phyloP scores from a whole-genome alignment of 108 stramenopile species.

The Cyclotella baltica region DNA sequence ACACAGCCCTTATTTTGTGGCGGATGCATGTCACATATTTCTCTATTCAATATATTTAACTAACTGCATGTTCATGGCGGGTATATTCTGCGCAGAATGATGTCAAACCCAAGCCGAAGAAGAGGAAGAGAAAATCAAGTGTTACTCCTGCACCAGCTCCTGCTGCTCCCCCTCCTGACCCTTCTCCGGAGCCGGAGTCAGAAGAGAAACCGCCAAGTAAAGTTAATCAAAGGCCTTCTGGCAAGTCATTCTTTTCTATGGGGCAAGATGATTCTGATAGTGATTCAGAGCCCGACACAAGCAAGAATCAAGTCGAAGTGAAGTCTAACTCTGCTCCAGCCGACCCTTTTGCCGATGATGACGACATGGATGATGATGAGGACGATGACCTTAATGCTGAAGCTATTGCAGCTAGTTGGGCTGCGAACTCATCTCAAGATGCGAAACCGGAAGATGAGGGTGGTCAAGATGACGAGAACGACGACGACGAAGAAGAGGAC shows the following conservation, averaged over 20 bases:
- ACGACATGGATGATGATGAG: constrained; percentile 66
- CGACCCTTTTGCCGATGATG: constrained; percentile 53
- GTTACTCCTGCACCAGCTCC: constrained; percentile 36
- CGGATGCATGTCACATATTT: constrained; percentile 16
- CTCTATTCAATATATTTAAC: constrained; percentile 44
- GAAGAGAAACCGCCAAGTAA: constrained; percentile 21
- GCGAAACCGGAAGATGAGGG: constrained; percentile 25
- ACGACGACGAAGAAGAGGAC: constrained; percentile 71
- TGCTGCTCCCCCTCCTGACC: constrained; percentile 27
- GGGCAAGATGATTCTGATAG: constrained; percentile 75
- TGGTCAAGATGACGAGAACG: constrained; percentile 41
- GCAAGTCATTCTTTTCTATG: constrained; percentile 78
- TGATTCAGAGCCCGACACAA: constrained; percentile 74
- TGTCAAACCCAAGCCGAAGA: constrained; percentile 50
- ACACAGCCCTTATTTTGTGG: constrained; percentile 15
- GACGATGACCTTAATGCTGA: constrained; percentile 61
- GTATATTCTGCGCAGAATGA: constrained; percentile 20
- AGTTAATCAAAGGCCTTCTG: constrained; percentile 29
- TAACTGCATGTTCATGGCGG: constrained; percentile 37
- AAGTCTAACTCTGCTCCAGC: constrained; percentile 6
- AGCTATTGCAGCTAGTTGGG: constrained; percentile 75
- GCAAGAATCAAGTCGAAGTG: constrained; percentile 10
- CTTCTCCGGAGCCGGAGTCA: constrained; percentile 32
- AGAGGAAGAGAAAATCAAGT: constrained; percentile 54
- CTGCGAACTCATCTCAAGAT: constrained; percentile 49